Evolutionary conservation across 345 rosid genomes (phyloP), one percentile per base, ranked within the genome.

Genomic region (Ceriops decandra): DNA sequence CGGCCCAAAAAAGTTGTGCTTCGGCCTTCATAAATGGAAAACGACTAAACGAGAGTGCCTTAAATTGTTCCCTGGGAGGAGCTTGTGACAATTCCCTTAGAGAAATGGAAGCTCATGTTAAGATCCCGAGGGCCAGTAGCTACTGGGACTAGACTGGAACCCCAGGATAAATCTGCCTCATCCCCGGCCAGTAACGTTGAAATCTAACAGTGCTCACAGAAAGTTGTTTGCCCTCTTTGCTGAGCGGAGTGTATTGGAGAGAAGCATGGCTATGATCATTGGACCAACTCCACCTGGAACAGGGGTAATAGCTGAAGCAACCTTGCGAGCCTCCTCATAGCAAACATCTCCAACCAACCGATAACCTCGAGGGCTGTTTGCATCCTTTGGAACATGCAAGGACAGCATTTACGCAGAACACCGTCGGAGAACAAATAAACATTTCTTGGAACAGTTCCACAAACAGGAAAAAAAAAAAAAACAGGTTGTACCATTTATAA

Each of bases 201-300:
- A 62, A 42, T 63, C 68, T 46, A 24, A 10, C 9, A 31, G 6
- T 49, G 53, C 28, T 72, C 58, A 65, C 60, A 62, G 53, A 66
- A 32, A 33, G 49, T 85, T 82, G 76, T 79, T 77, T 47, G 70
- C 58, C 72, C 93, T 86, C 85, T 89, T 89, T 17, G 97, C 92
- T 0, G 98, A 86, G 52, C 52, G 72, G 57, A 93, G 85, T 24
- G 95, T 92, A 72, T 92, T 90, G 6, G 91, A 81, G 7, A 90
- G 90, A 66, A 92, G 98, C 98, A 92, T 86, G 28, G 93, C 96
- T 68, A 88, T 87, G 6, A 95, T 90, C 96, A 92, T 90, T 0
- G 96, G 95, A 74, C 98, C 98, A 60, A 92, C 96, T 63, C 96
- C 96, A 6, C 36, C 36, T 7, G 36, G 36, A 33, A 33, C 36